Evolutionary conservation across 139 green algal species (phyloP), one percentile per base, ranked within the genome.

Genomic region (Picochlorum costavermella): DNA sequence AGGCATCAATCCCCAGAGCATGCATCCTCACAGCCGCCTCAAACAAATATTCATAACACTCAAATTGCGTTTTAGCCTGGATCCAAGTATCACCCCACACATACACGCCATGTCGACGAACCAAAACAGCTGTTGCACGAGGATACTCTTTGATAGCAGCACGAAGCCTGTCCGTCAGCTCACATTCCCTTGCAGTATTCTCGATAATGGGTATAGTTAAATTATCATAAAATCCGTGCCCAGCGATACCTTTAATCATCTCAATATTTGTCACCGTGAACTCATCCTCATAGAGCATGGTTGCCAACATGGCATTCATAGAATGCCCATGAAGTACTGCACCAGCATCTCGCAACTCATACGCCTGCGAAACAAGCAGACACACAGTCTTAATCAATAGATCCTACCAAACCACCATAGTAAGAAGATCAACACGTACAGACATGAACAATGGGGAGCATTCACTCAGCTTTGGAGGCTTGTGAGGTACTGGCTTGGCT

Each of bases 11-110:
- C 9, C 91, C 91, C 63, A 96, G 61, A 26, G 73, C 45, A 3
- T 65, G 64, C 87, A 97, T 87, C 25, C 76, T 59, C 37, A 96
- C 69, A 14, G 91, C 90, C 17, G 79, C 74, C 53, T 94, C 81
- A 74, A 97, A 97, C 14, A 97, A 80, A 73, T 96, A 97, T 72
- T 97, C 88, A 63, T 98, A 97, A 76, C 90, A 97, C 77, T 97
- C 91, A 10, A 68, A 71, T 68, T 85, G 79, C 33, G 80, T 82
- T 64, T 86, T 86, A 46, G 81, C 72, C 33, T 84, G 70, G 5
- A 85, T 76, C 84, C 89, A 96, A 65, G 83, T 77, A 45, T 81
- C 79, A 60, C 89, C 89, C 89, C 89, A 96, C 13, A 96, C 78
- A 50, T 96, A 96, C 56, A 96, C 88, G n/a, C 88, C 88, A 60